Evolutionary conservation across 2,329 filamentous ascomycete species (phyloP), one percentile per base, ranked within the genome.

Genomic region (Orbilia ellipsospora): DNA sequence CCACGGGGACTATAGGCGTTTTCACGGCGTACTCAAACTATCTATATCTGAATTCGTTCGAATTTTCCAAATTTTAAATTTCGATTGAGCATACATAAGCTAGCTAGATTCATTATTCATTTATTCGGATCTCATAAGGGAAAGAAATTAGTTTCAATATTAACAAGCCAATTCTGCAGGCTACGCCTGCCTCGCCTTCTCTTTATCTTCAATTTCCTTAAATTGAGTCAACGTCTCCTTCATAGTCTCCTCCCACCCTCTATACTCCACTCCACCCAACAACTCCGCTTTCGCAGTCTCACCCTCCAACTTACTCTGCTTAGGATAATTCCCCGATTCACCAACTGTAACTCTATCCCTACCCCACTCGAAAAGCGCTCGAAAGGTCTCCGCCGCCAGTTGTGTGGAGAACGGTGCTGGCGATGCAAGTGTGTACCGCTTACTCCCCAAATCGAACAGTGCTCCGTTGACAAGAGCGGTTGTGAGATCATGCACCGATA

Each of bases 401-500:
- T 81, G 83, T 77, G 86, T 86, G 0, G 84, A 84, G 65, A 86
- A 87, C 4, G 81, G 80, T 76, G 86, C 83, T 0, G 83, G 81
- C 0, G 83, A 81, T 0, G 82, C 82, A 15, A 82, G 81, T 0
- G 82, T 80, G 69, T 82, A 86, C 51, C 85, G 78, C 76, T 83
- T 83, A 0, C 82, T 82, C 0, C 81, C 82, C 0, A 79, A 83
- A 0, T 80, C 80, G 1, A 78, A 79, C 12, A 85, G 40, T 1
- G 85, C 78, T 0, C 85, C 84, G 51, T 83, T 81, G 0, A 84
- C 82, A 77, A 86, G 85, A 0, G 83, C 84, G 12, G 78, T 73
- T 0, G 85, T 84, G 1, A 86, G 78, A 76, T 86, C 84, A 4
- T 85, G 79, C 0, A 84, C 85, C 72, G 86, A 85, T 18, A 85